Evolutionary conservation across 2,329 filamentous ascomycete species (phyloP).

Genomic region (Ustulina deusta): DNA sequence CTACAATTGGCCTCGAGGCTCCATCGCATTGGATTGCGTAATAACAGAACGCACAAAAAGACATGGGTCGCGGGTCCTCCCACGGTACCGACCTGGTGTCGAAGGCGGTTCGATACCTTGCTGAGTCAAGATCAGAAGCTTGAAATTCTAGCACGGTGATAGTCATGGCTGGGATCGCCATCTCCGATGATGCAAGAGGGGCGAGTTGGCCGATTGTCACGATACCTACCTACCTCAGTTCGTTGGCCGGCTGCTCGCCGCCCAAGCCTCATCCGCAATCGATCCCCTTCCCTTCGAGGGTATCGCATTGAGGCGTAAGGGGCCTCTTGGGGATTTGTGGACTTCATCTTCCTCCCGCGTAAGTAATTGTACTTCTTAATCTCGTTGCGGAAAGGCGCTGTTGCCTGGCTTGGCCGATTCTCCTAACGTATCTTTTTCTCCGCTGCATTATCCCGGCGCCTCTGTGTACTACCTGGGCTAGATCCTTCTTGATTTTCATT

Average conservation of each 20-base stretch:
- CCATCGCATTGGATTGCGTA: constrained; percentile 56
- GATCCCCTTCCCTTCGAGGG: constrained; percentile 19
- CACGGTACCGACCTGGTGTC: constrained; percentile 32
- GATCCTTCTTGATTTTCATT: constrained; percentile 18
- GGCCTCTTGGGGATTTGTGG: constrained; percentile 26
- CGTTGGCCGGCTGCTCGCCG: constrained; percentile 19
- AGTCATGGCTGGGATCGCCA: constrained; percentile 38
- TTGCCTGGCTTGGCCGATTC: constrained; percentile 26
- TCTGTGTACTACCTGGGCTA: constrained; percentile 25
- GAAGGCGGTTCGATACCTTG: constrained; percentile 28
- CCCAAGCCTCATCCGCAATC: constrained; percentile 26
- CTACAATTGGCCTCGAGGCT: constrained; percentile 44
- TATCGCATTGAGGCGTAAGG: constrained; percentile 30
- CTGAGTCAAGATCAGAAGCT: constrained; percentile 28
- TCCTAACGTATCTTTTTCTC: constrained; percentile 17
- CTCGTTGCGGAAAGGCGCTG: constrained; percentile 27
- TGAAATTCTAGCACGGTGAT: constrained; percentile 16
- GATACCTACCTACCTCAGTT: constrained; percentile 19
- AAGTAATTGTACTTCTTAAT: constrained; percentile 24
- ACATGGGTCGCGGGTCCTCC: constrained; percentile 41
- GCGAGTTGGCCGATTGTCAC: constrained; percentile 21
- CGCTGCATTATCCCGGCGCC: constrained; percentile 28
- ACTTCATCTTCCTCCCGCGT: constrained; percentile 18
- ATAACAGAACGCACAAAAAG: constrained; percentile 50
- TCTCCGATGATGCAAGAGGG: constrained; percentile 32